Percentiles rank a stretch among this genome's conserved stretches.
These are phyloP conservation scores for Trichoderma asperellum DNA, from an alignment of 2,329 filamentous ascomycete genomes.

Conservation along the genomic window DNA sequence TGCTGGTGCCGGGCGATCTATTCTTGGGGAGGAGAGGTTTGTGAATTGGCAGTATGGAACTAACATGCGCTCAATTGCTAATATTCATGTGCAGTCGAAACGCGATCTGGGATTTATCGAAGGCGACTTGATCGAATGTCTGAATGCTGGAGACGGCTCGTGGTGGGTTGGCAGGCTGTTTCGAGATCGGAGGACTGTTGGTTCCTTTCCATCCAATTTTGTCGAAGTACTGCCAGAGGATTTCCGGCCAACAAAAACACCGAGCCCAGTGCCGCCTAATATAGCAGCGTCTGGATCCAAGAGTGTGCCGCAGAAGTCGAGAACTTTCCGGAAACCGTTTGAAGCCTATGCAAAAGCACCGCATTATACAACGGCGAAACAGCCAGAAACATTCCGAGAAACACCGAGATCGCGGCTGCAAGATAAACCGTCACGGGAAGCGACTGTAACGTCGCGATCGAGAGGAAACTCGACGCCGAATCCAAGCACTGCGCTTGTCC, in stretches of 20 bases:
- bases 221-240: constrained; percentile 85
- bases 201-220: constrained; percentile 96
- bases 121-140: constrained; percentile 94
- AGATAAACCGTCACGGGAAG: constrained; percentile 35
- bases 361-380: constrained; percentile 66
- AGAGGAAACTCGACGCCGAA: constrained; percentile 29
- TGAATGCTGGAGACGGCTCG: constrained; percentile 95
- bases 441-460: constrained; percentile 32
- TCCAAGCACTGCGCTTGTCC: constrained; percentile 37
- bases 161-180: constrained; percentile 97
- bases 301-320: constrained; percentile 62
- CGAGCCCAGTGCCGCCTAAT: constrained; percentile 61
- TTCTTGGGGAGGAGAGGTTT: constrained; percentile 85
- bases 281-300: constrained; percentile 59
- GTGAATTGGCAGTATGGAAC: constrained; percentile 7
- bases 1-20: constrained; percentile 92
- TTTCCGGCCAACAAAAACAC: constrained; percentile 75
- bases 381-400: constrained; percentile 60
- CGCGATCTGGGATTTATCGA: constrained; percentile 96
- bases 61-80: constrained; percentile 30
- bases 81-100: constrained; percentile 65
- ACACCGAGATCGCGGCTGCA: constrained; percentile 47
- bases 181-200: constrained; percentile 87
- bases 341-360: constrained; percentile 69
- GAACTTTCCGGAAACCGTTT: constrained; percentile 68